Evolutionary conservation across 2,329 filamentous ascomycete genomes (phyloP).

Genomic region (Coniochaeta sp.): DNA sequence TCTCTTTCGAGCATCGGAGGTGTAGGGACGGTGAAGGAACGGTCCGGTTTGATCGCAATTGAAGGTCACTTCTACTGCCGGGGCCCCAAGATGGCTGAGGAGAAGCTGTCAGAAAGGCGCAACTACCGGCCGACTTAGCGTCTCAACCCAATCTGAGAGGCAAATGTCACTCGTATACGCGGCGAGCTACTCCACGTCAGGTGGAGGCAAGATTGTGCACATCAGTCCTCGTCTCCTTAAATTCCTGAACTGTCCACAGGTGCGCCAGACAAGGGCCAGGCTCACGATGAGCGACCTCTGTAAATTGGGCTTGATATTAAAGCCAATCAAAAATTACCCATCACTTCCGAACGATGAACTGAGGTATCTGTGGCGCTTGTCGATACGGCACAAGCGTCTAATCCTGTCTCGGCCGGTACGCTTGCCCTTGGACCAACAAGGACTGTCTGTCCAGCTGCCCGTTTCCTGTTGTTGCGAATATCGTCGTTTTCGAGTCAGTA

Average conservation of each 20-base stretch:
- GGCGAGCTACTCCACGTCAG: neutral
- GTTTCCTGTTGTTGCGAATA: neutral
- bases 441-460: neutral
- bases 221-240: neutral
- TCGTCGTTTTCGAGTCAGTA: neutral
- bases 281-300: constrained; percentile 2
- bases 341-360: constrained; percentile 11
- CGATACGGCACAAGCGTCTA: neutral
- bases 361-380: neutral
- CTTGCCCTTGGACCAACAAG: neutral
- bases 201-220: neutral
- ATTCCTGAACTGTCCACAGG: neutral
- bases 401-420: neutral
- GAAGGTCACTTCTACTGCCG: neutral
- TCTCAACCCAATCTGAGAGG: constrained; percentile 7
- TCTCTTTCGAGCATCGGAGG: neutral
- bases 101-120: neutral
- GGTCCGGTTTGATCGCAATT: neutral
- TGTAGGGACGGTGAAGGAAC: neutral
- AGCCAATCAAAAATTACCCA: constrained; percentile 13
- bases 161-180: neutral
- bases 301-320: constrained; percentile 15
- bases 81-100: neutral
- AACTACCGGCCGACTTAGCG: constrained; percentile 12
- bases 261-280: constrained; percentile 5